phyloP scores from a whole-genome alignment of 495 filamentous ascomycete species.

The Penicillium macrosclerotiorum region DNA sequence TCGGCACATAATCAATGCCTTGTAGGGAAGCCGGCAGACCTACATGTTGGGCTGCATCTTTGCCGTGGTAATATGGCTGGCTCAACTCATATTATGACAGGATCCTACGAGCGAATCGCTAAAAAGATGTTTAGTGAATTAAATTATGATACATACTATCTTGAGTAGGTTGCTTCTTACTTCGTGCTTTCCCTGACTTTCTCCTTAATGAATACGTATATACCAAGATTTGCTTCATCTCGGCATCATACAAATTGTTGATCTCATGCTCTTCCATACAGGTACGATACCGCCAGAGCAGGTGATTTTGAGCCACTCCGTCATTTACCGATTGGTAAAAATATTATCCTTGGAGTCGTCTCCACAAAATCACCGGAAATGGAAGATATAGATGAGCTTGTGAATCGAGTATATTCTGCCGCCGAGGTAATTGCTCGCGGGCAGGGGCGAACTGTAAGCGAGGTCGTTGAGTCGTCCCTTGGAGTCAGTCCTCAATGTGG shows the following conservation, averaged over 20 bases:
- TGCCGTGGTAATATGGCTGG: slow-evolving; percentile 57
- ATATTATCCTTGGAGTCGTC: slow-evolving; percentile 20
- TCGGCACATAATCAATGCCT: slow-evolving; percentile 60
- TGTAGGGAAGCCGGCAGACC: slow-evolving; percentile 50
- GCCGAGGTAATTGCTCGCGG: slow-evolving; percentile 54
- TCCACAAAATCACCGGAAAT: slow-evolving; percentile 16
- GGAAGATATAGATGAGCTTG: slow-evolving; percentile 31
- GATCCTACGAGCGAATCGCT: slow-evolving; percentile 59
- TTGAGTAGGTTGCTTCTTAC: slow-evolving; percentile 10
- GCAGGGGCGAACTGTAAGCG: slow-evolving; percentile 26
- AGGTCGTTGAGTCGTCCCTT: slow-evolving; percentile 49
- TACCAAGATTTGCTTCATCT: too few species aligned
- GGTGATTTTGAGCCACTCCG: slow-evolving; percentile 22
- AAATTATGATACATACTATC: slow-evolving; percentile 21
- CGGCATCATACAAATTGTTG: too few species aligned
- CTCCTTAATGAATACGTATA: too few species aligned
- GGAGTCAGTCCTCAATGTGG: slow-evolving; percentile 65
- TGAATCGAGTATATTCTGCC: slow-evolving; percentile 51
- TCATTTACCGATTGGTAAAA: slow-evolving; percentile 19
- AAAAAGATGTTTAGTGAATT: slow-evolving; percentile 17
- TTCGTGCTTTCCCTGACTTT: too few species aligned
- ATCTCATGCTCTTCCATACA: too few species aligned
- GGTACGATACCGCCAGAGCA: slow-evolving; percentile 17
- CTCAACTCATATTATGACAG: slow-evolving; percentile 51
- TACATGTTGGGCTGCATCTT: slow-evolving; percentile 61